Evolutionary conservation across 2,329 filamentous ascomycete genomes (phyloP).

Genomic region (Penicillium thymicola): DNA sequence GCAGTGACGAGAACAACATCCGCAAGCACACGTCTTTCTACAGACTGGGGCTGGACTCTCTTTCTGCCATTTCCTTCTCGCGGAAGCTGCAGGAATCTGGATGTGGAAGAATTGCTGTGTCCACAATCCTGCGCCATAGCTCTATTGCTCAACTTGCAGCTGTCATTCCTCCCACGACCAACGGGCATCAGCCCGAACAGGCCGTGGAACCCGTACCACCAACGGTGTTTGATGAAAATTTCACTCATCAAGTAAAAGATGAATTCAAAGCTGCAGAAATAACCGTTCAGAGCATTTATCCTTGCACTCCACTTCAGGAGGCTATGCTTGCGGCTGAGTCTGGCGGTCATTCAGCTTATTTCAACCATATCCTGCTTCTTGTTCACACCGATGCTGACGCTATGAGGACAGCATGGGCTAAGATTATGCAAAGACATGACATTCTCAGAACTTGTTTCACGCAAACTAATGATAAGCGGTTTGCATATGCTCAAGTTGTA

Average conservation of each 20-base stretch:
- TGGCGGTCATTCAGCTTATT: constrained; percentile 57
- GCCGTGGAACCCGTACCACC: not conserved
- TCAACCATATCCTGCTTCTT: constrained; percentile 67
- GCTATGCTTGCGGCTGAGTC: constrained; percentile 69
- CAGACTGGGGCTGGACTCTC: constrained; percentile 76
- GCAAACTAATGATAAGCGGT: constrained; percentile 57
- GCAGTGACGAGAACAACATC: constrained; percentile 49
- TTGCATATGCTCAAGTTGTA: constrained; percentile 71
- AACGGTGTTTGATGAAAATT: constrained; percentile 21
- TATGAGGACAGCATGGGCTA: constrained; percentile 61
- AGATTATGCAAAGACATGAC: constrained; percentile 63
- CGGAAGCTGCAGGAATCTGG: constrained; percentile 52
- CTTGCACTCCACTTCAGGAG: constrained; percentile 84
- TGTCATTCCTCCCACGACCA: constrained; percentile 15
- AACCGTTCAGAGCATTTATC: constrained; percentile 58
- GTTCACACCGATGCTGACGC: constrained; percentile 50
- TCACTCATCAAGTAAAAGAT: constrained; percentile 31
- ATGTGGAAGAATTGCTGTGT: constrained; percentile 58
- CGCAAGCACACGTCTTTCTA: constrained; percentile 68
- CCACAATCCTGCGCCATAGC: constrained; percentile 64
- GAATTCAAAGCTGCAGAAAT: constrained; percentile 34
- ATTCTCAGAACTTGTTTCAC: constrained; percentile 77
- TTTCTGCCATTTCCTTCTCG: constrained; percentile 72
- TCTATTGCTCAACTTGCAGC: constrained; percentile 61
- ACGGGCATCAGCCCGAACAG: not conserved